Evolutionary conservation across 352 stramenopile genomes (phyloP).

Genomic region (Globisporangium cylindrosporum): DNA sequence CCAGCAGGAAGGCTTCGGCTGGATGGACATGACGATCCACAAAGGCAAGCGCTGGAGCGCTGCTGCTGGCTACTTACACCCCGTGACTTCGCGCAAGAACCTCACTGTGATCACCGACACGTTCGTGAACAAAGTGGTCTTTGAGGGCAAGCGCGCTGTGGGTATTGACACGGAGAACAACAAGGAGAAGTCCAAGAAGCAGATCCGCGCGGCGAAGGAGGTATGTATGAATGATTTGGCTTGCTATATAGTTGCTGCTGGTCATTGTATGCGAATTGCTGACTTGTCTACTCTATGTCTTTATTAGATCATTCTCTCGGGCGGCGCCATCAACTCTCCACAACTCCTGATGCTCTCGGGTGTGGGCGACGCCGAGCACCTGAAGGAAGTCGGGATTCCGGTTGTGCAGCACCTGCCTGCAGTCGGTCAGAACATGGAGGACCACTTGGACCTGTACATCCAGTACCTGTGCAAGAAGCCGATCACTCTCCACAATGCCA

Average conservation of each 20-base stretch:
- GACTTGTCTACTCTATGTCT: not conserved
- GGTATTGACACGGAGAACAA: constrained; percentile 73
- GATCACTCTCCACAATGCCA: constrained; percentile 89
- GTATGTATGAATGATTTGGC: not conserved
- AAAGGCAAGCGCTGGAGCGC: constrained; percentile 83
- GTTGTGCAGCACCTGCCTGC: constrained; percentile 75
- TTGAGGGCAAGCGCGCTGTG: constrained; percentile 75
- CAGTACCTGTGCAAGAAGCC: constrained; percentile 88
- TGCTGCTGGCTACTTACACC: constrained; percentile 72
- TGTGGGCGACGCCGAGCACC: constrained; percentile 68
- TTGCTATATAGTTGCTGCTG: not conserved
- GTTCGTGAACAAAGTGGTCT: constrained; percentile 81
- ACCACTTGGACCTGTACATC: constrained; percentile 88
- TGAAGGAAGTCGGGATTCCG: constrained; percentile 73
- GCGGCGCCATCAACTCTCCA: constrained; percentile 87
- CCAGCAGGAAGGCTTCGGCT: constrained; percentile 89
- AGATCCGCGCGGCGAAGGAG: constrained; percentile 75
- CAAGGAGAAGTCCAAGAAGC: constrained; percentile 46
- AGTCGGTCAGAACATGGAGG: constrained; percentile 87
- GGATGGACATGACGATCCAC: constrained; percentile 87
- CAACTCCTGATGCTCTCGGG: constrained; percentile 88
- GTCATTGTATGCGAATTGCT: not conserved
- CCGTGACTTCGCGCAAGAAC: constrained; percentile 60
- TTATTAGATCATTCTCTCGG: constrained; percentile 67
- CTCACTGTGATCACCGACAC: constrained; percentile 80